phyloP scores from a whole-genome alignment of 805 yeast species.

The Saturnispora quitensis region DNA sequence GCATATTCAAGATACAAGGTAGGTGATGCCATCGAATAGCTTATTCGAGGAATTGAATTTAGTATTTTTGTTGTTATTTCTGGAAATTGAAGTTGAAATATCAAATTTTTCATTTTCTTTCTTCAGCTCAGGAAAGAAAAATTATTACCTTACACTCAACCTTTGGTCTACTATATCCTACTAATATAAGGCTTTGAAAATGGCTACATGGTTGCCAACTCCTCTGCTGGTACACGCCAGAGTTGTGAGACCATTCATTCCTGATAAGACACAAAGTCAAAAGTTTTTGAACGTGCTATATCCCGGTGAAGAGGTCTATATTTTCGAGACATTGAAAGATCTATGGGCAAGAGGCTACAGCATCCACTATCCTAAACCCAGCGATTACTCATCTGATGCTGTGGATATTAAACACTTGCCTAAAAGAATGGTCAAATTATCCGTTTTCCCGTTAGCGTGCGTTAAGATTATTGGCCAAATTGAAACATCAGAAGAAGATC shows the following conservation, averaged over 20 bases:
- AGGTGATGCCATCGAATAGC: neutral
- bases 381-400: slow-evolving; percentile 54
- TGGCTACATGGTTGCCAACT: slow-evolving; percentile 4
- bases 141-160: neutral
- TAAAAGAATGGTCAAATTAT: slow-evolving; percentile 42
- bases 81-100: neutral
- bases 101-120: neutral
- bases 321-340: slow-evolving; percentile 11
- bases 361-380: slow-evolving; percentile 58
- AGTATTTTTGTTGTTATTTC: neutral
- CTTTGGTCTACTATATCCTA: neutral
- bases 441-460: slow-evolving; percentile 52
- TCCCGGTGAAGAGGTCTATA: slow-evolving; percentile 12
- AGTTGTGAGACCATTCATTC: neutral
- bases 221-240: neutral
- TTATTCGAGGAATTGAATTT: neutral
- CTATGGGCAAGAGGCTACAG: slow-evolving; percentile 80
- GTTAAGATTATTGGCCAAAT: slow-evolving; percentile 37
- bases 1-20: slow-evolving; percentile 26
- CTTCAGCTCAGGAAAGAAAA: neutral
- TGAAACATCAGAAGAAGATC: slow-evolving; percentile 7
- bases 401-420: slow-evolving; percentile 57
- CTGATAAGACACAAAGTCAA: neutral
- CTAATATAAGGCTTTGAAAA: neutral
- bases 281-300: slow-evolving; percentile 8